These are phyloP conservation scores for Aureobasidium namibiae DNA, from an alignment of 2,329 filamentous ascomycete genomes.

Conservation along the genomic window DNA sequence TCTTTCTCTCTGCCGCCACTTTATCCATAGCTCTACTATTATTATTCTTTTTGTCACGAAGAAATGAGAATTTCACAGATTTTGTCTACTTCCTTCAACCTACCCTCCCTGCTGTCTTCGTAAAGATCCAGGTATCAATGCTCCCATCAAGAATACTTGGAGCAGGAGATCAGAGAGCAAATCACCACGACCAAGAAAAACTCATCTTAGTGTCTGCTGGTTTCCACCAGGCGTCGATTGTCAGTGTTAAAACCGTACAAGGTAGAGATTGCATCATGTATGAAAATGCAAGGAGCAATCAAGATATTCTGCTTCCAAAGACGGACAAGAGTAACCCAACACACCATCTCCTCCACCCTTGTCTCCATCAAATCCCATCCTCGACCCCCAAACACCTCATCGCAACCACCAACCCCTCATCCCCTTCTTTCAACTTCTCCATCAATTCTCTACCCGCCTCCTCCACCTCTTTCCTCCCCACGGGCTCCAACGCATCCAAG, in stretches of 20 bases:
- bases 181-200: no score
- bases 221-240: no score
- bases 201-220: no score
- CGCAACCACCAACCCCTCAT: background rate
- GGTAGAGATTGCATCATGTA: no score
- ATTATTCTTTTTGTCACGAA: background rate
- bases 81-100: background rate
- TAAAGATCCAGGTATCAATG: no score
- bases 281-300: no score
- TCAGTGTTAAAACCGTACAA: no score
- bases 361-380: background rate
- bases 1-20: background rate
- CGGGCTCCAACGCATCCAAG: conserved; percentile 24
- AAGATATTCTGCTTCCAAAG: no score
- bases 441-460: conserved; percentile 24
- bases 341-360: no score
- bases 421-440: background rate
- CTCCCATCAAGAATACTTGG: no score
- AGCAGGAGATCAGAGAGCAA: no score
- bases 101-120: background rate
- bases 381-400: background rate
- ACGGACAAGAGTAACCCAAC: no score
- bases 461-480: conserved; percentile 20
- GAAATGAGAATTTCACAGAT: background rate
- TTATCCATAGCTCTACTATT: background rate